Evolutionary conservation across 2,329 filamentous ascomycete genomes (phyloP).

Genomic region (Dendryphion nanum): DNA sequence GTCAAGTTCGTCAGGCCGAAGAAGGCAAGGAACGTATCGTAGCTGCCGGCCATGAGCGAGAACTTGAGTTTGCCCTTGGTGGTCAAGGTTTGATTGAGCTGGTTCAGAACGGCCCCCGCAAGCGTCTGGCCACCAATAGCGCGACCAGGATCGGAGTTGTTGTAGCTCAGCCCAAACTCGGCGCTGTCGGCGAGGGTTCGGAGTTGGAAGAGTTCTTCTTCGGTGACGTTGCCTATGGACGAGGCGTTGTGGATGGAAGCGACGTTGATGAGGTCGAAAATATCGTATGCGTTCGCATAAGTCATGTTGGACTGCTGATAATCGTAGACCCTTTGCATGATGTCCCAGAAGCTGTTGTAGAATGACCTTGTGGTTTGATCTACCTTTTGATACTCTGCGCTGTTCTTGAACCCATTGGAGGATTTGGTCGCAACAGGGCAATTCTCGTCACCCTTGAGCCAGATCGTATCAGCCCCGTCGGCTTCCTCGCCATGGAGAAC

Average conservation of each 20-base stretch:
- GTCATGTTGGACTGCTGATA: constrained; percentile 39
- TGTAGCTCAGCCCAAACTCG: constrained; percentile 8
- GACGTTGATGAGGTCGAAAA: constrained; percentile 56
- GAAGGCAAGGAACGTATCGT: constrained; percentile 51
- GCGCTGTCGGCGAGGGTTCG: constrained; percentile 10
- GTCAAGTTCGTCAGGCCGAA: constrained; percentile 48
- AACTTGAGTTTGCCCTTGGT: constrained; percentile 28
- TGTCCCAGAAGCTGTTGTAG: constrained; percentile 43
- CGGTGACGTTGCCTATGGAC: constrained; percentile 16
- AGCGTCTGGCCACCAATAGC: constrained; percentile 40
- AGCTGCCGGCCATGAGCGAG: constrained; percentile 47
- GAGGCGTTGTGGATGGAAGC: constrained; percentile 48
- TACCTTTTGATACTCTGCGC: constrained; percentile 38
- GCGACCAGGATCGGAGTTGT: constrained; percentile 14
- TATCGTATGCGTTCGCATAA: constrained; percentile 52
- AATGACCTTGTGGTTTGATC: constrained; percentile 40
- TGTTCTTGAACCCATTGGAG: constrained; percentile 38
- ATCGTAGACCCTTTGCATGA: constrained; percentile 39
- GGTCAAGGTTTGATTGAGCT: constrained; percentile 29
- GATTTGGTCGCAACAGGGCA: constrained; percentile 25
- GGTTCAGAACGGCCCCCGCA: constrained; percentile 30
- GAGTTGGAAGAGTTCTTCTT: constrained; percentile 9
- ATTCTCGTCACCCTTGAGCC: constrained; percentile 47
- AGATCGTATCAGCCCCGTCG: constrained; percentile 49
- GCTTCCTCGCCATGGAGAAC: constrained; percentile 43